A percentile compares a stretch with the other conserved stretches of the same genome.
These are phyloP conservation scores for Prototheca wickerhamii DNA, from an alignment of 163 green algal genomes.

Conservation along the genomic window DNA sequence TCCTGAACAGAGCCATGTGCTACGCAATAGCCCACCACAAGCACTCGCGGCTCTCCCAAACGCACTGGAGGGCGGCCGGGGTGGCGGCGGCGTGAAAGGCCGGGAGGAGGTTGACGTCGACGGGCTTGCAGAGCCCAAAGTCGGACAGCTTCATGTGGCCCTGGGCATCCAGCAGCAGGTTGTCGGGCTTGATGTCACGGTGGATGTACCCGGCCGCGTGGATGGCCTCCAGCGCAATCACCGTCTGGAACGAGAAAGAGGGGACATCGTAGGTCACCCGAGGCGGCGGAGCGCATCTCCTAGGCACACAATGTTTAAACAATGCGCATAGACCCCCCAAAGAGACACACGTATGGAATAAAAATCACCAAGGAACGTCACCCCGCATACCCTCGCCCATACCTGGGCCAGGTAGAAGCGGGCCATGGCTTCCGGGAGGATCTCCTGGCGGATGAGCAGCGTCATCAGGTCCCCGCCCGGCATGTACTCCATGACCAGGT, in stretches of 20 bases:
- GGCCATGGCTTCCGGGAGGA: constrained; percentile 77
- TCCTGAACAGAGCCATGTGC: too few species aligned
- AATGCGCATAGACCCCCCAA: too few species aligned
- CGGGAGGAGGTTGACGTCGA: constrained; percentile 55
- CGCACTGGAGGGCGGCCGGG: background rate
- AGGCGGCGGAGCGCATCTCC: too few species aligned
- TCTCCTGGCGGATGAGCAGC: constrained; percentile 94
- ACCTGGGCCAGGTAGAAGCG: constrained; percentile 81
- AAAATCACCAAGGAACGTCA: background rate
- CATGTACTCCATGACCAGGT: constrained; percentile 98
- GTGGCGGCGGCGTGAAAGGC: constrained; percentile 33
- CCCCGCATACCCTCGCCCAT: background rate
- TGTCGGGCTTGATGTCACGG: constrained; percentile 99
- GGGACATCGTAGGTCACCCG: background rate
- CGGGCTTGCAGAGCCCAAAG: constrained; percentile 96
- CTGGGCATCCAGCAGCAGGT: constrained; percentile 76
- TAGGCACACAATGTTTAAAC: too few species aligned
- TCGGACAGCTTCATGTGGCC: constrained; percentile 96
- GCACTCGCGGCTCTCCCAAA: background rate
- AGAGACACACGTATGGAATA: too few species aligned
- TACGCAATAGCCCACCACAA: background rate
- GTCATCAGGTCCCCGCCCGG: constrained; percentile 97
- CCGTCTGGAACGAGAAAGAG: constrained; percentile 19
- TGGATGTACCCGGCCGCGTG: constrained; percentile 92
- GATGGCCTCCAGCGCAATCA: constrained; percentile 85